Evolutionary conservation across 495 filamentous ascomycete genomes (phyloP).

Genomic region (Lophium mytilinum): DNA sequence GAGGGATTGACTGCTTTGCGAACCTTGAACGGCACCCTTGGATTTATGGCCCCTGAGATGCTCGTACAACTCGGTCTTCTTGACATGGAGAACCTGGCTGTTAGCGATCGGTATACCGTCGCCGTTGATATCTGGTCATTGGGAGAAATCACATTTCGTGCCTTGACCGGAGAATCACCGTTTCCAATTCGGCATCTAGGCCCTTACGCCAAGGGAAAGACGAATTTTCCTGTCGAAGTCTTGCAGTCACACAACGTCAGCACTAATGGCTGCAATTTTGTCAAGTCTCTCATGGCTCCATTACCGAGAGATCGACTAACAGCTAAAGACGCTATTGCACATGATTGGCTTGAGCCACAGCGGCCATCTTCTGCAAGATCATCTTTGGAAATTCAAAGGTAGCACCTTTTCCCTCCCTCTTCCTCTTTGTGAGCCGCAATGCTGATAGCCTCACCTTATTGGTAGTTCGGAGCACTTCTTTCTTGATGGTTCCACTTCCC

Average conservation of each 20-base stretch:
- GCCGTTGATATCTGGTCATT: slow-evolving; percentile 11
- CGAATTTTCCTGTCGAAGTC: not conserved
- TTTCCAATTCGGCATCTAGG: not conserved
- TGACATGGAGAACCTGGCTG: not conserved
- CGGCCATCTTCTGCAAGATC: not conserved
- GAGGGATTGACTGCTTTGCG: slow-evolving; percentile 11
- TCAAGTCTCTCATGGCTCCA: not conserved
- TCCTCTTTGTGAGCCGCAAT: not conserved
- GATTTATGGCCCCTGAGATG: slow-evolving; percentile 28
- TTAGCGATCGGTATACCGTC: not conserved
- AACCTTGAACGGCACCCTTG: slow-evolving; percentile 20
- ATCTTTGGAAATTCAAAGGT: not conserved
- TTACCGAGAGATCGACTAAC: not conserved
- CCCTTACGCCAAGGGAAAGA: not conserved
- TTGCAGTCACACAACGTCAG: not conserved
- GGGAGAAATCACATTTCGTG: slow-evolving; percentile 11
- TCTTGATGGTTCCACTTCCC: not conserved
- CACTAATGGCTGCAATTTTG: not conserved
- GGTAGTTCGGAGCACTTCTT: not conserved
- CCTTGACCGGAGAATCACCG: slow-evolving; percentile 1
- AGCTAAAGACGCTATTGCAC: not conserved
- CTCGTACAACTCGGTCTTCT: slow-evolving; percentile 9
- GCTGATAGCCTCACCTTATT: not conserved
- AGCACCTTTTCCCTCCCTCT: not conserved
- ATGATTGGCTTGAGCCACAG: not conserved